Percentiles rank a stretch among this genome's conserved stretches.
phyloP scores from a whole-genome alignment of 768 basidiomycete genomes.

The Leccinum incarnatum region DNA sequence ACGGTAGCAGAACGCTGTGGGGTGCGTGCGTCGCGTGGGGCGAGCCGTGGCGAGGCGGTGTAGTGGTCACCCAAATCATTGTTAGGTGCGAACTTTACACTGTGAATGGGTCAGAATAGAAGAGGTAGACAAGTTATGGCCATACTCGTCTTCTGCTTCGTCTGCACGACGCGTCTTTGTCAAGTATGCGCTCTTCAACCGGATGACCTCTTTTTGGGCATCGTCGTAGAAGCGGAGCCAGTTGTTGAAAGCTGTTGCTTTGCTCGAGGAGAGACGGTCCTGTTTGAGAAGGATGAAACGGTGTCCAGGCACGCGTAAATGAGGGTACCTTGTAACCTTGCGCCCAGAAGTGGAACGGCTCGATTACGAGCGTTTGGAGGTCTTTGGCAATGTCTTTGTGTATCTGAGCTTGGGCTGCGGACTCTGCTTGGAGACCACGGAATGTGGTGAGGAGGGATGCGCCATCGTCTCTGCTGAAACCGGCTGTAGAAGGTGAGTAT shows the following conservation, averaged over 20 bases:
- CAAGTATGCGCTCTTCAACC: constrained; percentile 75
- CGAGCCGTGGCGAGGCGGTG: constrained; percentile 72
- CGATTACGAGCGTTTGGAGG: constrained; percentile 68
- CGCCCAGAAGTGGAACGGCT: constrained; percentile 83
- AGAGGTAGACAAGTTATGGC: constrained; percentile 8
- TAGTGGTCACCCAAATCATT: constrained; percentile 63
- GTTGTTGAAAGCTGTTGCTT: constrained; percentile 55
- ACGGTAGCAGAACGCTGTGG: constrained; percentile 74
- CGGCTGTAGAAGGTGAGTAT: constrained; percentile 42
- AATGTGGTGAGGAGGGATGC: constrained; percentile 80
- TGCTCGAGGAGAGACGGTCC: constrained; percentile 63
- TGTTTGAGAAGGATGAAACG: constrained; percentile 28
- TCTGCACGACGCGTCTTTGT: constrained; percentile 81
- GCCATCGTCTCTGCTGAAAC: constrained; percentile 79
- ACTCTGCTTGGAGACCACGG: constrained; percentile 75
- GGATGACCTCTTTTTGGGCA: constrained; percentile 58
- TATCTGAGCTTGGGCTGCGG: constrained; percentile 65
- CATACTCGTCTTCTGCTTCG: constrained; percentile 93
- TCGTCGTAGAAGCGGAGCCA: constrained; percentile 73
- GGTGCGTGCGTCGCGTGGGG: constrained; percentile 51
- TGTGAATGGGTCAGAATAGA: constrained; percentile 32
- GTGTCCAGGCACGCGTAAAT: constrained; percentile 5
- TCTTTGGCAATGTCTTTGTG: constrained; percentile 74
- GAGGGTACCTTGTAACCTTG: constrained; percentile 58
- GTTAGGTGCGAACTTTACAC: constrained; percentile 86